Evolutionary conservation across 305 asterid species (phyloP).

Genomic region (Ajuga reptans): DNA sequence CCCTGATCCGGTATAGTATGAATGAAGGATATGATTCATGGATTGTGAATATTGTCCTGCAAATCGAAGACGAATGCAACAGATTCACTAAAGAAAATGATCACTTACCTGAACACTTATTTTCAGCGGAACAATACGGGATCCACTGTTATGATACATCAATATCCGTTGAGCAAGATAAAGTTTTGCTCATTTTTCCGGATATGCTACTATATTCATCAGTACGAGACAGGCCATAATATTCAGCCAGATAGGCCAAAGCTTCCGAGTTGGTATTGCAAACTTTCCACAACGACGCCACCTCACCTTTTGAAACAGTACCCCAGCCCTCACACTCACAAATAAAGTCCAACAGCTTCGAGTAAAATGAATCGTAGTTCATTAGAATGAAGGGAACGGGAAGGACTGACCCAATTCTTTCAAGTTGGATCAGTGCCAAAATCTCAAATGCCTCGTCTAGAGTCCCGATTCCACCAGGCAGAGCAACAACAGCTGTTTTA

Average conservation of each 20-base stretch:
- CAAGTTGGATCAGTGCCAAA: conserved; percentile 70
- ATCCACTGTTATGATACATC: neutral
- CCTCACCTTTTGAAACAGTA: conserved; percentile 62
- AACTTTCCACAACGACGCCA: conserved; percentile 68
- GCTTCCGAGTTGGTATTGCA: conserved; percentile 70
- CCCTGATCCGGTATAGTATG: neutral
- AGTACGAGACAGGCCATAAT: conserved; percentile 35
- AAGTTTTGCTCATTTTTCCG: neutral
- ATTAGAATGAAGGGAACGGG: conserved; percentile 74
- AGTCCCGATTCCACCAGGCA: conserved; percentile 92
- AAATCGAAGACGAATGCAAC: neutral
- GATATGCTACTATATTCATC: neutral
- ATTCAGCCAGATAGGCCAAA: conserved; percentile 53
- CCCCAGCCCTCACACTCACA: conserved; percentile 70
- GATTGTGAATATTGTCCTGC: neutral
- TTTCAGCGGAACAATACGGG: neutral
- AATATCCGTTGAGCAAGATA: conserved; percentile 7
- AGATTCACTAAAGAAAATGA: neutral
- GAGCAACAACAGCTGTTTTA: conserved; percentile 68
- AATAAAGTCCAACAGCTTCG: conserved; percentile 65
- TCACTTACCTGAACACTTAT: neutral
- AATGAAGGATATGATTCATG: neutral
- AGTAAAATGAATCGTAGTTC: conserved; percentile 74
- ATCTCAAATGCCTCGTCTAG: conserved; percentile 82
- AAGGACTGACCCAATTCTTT: conserved; percentile 63